Evolutionary conservation across 2,329 filamentous ascomycete genomes (phyloP).

Genomic region (Fusarium sp.): DNA sequence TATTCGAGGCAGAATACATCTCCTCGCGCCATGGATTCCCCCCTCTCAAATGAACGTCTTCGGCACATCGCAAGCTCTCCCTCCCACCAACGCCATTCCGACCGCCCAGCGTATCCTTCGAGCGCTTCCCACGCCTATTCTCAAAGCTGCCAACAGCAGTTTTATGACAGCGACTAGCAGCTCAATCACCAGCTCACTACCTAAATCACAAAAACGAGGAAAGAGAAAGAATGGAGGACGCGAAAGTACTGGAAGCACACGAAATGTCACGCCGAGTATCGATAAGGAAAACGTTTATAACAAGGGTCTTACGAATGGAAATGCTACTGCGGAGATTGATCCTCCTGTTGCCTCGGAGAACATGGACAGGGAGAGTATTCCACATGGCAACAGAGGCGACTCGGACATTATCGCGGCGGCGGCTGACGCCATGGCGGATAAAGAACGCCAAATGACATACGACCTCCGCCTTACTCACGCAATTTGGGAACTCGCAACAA

Average conservation of each 20-base stretch:
- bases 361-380: conserved; percentile 60
- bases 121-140: conserved; percentile 86
- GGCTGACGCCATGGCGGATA: conserved; percentile 72
- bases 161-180: conserved; percentile 94
- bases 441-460: conserved; percentile 79
- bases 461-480: conserved; percentile 88
- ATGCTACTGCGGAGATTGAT: conserved; percentile 36
- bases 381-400: conserved; percentile 41
- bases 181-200: conserved; percentile 81
- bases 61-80: conserved; percentile 76
- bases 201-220: conserved; percentile 69
- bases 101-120: conserved; percentile 92
- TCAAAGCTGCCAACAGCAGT: conserved; percentile 94
- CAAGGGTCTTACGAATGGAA: conserved; percentile 43
- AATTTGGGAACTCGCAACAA: conserved; percentile 94
- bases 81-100: conserved; percentile 86
- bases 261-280: conserved; percentile 52
- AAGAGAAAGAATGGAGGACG: conserved; percentile 67
- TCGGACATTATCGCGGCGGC: conserved; percentile 60
- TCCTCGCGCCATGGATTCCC: conserved; percentile 96
- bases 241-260: conserved; percentile 51
- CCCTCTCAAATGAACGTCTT: conserved; percentile 91
- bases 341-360: conserved; percentile 56
- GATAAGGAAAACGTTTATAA: conserved; percentile 63
- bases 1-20: conserved; percentile 91